Evolutionary conservation across 495 filamentous ascomycete genomes (phyloP), one percentile per base, ranked within the genome.

Genomic region (Xylaria curta): DNA sequence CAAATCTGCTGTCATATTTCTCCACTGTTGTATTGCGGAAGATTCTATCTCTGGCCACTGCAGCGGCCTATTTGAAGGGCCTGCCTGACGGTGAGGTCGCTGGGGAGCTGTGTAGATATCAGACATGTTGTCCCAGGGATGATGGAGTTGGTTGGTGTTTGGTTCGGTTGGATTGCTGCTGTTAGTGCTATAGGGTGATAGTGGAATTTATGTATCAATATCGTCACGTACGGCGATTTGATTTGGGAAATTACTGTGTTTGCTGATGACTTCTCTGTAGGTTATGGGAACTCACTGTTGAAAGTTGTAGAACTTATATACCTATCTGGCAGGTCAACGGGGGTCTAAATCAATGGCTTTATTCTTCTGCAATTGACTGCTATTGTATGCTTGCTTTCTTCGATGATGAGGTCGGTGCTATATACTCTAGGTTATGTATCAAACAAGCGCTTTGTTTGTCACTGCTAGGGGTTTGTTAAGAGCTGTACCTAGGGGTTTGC

Each of bases 11-110:
- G 36, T 46, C 36, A 68, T 46, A 1, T 33, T 24, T 59, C 66
- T 42, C 66, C 66, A 64, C 17, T 70, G 53, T n/a, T 42, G 26
- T n/a, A 62, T 62, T 9, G 68, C 53, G 3, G 15, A 31, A 0
- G 56, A 26, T 2, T 26, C 15, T 28, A 3, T 6, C 12, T 15
- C 31, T 4, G 46, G 21, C 65, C 65, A 68, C 7, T 21, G 33
- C 0, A 44, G 36, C 31, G 59, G 4, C 21, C 31, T 61, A 24
- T 36, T 24, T 40, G 36, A 38, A 15, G 7, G n/a, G 5, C 31
- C 6, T n/a, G 56, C 17, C 56, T 33, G 31, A 60, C 31, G 56
- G 53, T 17, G 21, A 56, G 53, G 4, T 28, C 3, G 3, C 17
- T 33, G 28, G 3, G 54, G 54, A 19, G 2, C 12, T 7, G 10